Percentiles rank a stretch among this genome's conserved stretches.
Conservation (phyloP, 2,329 filamentous ascomycete species). For the Fusarium falciforme region DNA sequence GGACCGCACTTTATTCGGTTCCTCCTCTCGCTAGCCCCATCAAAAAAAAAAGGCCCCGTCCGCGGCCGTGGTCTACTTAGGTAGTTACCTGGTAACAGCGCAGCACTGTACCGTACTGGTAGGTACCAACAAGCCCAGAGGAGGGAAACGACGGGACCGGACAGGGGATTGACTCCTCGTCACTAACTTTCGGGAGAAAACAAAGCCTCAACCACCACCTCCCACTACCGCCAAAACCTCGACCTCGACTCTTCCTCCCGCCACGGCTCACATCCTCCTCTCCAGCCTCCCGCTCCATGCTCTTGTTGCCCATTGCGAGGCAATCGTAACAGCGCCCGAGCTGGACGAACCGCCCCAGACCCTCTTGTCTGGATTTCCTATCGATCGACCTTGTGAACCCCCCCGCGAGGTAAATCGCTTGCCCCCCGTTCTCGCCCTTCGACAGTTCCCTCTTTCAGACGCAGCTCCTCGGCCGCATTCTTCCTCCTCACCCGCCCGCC, state of each 20-base stretch:
- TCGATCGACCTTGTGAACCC: constrained; percentile 39
- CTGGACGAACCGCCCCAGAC: constrained; percentile 50
- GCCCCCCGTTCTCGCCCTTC: constrained; percentile 35
- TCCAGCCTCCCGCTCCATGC: constrained; percentile 45
- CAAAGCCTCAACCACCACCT: constrained; percentile 56
- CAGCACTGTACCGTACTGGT: not conserved
- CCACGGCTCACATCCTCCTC: constrained; percentile 40
- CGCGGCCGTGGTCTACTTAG: constrained; percentile 10
- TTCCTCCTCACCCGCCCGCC: constrained; percentile 35
- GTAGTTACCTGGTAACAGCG: not conserved
- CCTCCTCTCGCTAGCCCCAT: constrained; percentile 3
- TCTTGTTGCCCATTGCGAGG: constrained; percentile 54
- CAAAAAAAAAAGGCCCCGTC: constrained; percentile 20
- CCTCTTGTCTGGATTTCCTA: constrained; percentile 35
- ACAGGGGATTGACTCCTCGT: constrained; percentile 47
- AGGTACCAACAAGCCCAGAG: not conserved
- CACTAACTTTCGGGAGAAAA: constrained; percentile 46
- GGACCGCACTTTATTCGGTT: constrained; percentile 9
- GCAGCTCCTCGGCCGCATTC: constrained; percentile 34
- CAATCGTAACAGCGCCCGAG: constrained; percentile 52
- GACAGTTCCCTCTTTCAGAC: constrained; percentile 22
- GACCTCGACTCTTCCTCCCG: constrained; percentile 44
- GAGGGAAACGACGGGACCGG: constrained; percentile 42
- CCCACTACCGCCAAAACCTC: constrained; percentile 43
- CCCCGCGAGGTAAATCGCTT: constrained; percentile 46